Evolutionary conservation across 1,139 yeast genomes (phyloP).

Genomic region (Yamadazyma sp.): DNA sequence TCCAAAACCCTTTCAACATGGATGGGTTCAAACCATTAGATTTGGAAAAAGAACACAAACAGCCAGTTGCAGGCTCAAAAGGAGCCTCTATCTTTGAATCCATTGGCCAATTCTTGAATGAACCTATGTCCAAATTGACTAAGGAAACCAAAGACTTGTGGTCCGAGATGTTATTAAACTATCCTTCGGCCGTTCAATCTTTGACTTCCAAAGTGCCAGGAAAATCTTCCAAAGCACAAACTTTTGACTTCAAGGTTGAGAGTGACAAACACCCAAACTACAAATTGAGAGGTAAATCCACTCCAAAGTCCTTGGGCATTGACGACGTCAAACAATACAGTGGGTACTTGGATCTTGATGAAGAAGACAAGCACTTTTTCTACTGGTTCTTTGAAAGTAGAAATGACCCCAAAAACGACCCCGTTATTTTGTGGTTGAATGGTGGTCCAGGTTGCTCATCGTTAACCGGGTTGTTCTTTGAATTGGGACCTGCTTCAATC

Average conservation of each 20-base stretch:
- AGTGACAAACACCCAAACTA: constrained; percentile 51
- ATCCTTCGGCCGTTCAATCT: constrained; percentile 51
- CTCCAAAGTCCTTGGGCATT: constrained; percentile 64
- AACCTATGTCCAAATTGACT: constrained; percentile 48
- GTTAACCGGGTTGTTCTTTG: constrained; percentile 43
- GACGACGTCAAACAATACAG: constrained; percentile 81
- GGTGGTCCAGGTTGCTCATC: constrained; percentile 52
- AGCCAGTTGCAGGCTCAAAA: constrained; percentile 12
- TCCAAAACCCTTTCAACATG: constrained; percentile 29
- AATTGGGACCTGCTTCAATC: constrained; percentile 44
- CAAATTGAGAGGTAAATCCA: constrained; percentile 59
- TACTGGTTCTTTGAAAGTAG: constrained; percentile 48
- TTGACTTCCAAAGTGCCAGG: constrained; percentile 56
- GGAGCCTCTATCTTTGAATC: constrained; percentile 24
- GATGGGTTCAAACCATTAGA: constrained; percentile 29
- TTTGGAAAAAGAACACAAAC: constrained; percentile 20
- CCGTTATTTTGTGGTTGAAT: constrained; percentile 46
- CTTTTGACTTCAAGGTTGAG: constrained; percentile 59
- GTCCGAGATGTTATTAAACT: constrained; percentile 59
- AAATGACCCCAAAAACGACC: constrained; percentile 46
- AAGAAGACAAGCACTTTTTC: constrained; percentile 73
- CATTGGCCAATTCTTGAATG: constrained; percentile 42
- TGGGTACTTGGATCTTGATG: constrained; percentile 84
- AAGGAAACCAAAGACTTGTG: constrained; percentile 52
- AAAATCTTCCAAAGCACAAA: constrained; percentile 35